These are phyloP conservation scores for Wallacemonas sp. DNA, from an alignment of 208 protist genomes.

Conservation along the genomic window DNA sequence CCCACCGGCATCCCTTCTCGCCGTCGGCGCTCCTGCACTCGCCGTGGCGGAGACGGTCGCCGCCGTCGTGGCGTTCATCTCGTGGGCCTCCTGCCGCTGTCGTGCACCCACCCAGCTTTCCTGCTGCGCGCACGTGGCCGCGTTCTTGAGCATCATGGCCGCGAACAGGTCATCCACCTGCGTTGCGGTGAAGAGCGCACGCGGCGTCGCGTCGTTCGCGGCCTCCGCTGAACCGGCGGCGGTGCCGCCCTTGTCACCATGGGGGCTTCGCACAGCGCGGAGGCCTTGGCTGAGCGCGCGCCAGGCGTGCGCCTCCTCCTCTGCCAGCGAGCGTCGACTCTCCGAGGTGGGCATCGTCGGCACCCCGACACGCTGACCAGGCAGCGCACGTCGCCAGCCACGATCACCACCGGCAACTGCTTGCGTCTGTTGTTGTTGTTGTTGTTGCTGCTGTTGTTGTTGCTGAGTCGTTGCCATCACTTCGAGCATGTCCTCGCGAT, in stretches of 20 bases:
- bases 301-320: conserved; percentile 9
- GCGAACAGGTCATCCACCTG: conserved; percentile 48
- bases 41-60: not conserved
- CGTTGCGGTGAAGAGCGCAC: conserved; percentile 20
- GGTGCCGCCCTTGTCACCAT: too few relatives aligned
- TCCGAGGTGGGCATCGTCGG: not conserved
- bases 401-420: not conserved
- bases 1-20: too few relatives aligned
- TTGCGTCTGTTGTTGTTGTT: not conserved
- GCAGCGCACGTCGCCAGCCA: conserved; percentile 5
- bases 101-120: not conserved
- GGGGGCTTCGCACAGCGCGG: too few relatives aligned
- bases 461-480: not conserved
- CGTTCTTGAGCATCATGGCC: conserved; percentile 52
- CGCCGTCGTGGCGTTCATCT: not conserved
- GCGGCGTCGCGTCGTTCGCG: not conserved
- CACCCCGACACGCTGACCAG: too few relatives aligned
- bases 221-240: too few relatives aligned
- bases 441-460: conserved; percentile 1
- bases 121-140: conserved; percentile 33
- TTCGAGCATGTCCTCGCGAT: conserved; percentile 22
- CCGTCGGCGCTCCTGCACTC: too few relatives aligned
- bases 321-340: conserved; percentile 1
- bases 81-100: not conserved
- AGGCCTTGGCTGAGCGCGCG: not conserved